Evolutionary conservation across 257 asterid species (phyloP).

Genomic region (Nyctanthes arbortristis): DNA sequence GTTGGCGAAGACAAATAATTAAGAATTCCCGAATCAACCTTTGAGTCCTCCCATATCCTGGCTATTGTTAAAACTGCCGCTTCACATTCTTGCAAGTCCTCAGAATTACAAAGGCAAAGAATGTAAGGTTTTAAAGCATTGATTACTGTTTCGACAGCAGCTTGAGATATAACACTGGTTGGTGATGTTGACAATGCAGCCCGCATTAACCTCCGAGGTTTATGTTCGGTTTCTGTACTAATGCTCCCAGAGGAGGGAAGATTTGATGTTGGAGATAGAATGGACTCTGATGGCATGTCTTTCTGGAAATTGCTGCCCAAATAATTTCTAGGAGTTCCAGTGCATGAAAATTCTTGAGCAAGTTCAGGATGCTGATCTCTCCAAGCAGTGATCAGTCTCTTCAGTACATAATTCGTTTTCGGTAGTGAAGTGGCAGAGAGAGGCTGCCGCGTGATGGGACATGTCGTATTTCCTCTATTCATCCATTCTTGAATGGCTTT

Average conservation of each 20-base stretch:
- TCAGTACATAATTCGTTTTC: slow-evolving; percentile 79
- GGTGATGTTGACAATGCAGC: slow-evolving; percentile 60
- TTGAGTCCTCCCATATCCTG: slow-evolving; percentile 64
- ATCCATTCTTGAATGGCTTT: slow-evolving; percentile 93
- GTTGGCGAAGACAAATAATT: slow-evolving; percentile 70
- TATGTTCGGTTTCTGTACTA: slow-evolving; percentile 36
- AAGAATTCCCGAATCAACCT: slow-evolving; percentile 55
- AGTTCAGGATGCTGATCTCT: slow-evolving; percentile 79
- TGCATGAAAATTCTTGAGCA: slow-evolving; percentile 63
- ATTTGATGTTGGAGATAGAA: slow-evolving; percentile 26
- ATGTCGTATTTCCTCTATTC: slow-evolving; percentile 76
- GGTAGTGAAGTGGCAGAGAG: slow-evolving; percentile 70
- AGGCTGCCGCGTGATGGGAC: slow-evolving; percentile 84
- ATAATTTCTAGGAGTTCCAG: slow-evolving; percentile 48
- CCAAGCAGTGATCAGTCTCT: slow-evolving; percentile 80
- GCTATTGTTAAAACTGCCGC: slow-evolving; percentile 54
- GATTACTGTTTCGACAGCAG: slow-evolving; percentile 61
- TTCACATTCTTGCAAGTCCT: slow-evolving; percentile 82
- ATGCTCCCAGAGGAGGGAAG: slow-evolving; percentile 28
- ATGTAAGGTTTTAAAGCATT: slow-evolving; percentile 60
- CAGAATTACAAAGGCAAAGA: slow-evolving; percentile 68
- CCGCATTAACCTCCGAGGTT: slow-evolving; percentile 54
- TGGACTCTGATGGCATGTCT: slow-evolving; percentile 34
- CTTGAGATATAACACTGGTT: slow-evolving; percentile 63
- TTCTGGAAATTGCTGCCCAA: slow-evolving; percentile 31